Evolutionary conservation across 345 rosid genomes (phyloP).

Genomic region (Isatis tinctoria): DNA sequence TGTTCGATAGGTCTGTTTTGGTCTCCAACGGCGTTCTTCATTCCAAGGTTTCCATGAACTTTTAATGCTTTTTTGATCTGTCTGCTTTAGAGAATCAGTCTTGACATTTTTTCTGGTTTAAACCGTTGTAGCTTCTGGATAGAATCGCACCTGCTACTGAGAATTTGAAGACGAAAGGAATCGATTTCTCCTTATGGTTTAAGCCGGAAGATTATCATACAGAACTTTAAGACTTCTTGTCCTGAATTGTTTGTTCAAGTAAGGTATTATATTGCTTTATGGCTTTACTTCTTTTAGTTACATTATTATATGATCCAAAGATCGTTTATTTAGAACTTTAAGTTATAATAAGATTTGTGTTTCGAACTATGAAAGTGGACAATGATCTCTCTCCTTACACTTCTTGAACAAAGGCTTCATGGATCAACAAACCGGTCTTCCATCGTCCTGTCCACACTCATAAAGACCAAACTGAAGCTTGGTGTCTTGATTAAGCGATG

Average conservation of each 20-base stretch:
- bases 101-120: neutral
- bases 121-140: conserved; percentile 62
- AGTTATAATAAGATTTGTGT: neutral
- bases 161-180: conserved; percentile 69
- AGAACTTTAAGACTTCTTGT: conserved; percentile 41
- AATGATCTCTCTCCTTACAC: conserved; percentile 6
- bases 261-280: conserved; percentile 2
- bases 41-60: conserved; percentile 55
- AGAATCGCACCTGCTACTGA: conserved; percentile 77
- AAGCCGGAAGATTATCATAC: conserved; percentile 77
- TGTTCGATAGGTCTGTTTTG: conserved; percentile 86
- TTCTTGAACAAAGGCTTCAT: conserved; percentile 31
- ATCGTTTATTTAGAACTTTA: neutral
- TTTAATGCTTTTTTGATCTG: neutral
- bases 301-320: conserved; percentile 2
- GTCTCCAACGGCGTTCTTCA: conserved; percentile 88
- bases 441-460: conserved; percentile 67
- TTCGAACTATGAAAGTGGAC: neutral
- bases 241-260: neutral
- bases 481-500: neutral
- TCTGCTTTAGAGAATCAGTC: neutral
- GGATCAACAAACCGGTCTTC: conserved; percentile 60
- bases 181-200: conserved; percentile 84
- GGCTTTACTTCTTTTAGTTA: neutral
- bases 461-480: conserved; percentile 59